A percentile compares a stretch with the other conserved stretches of the same genome.
These are phyloP conservation scores for Kandelia obovata DNA, from an alignment of 345 rosid species.

Conservation along the genomic window DNA sequence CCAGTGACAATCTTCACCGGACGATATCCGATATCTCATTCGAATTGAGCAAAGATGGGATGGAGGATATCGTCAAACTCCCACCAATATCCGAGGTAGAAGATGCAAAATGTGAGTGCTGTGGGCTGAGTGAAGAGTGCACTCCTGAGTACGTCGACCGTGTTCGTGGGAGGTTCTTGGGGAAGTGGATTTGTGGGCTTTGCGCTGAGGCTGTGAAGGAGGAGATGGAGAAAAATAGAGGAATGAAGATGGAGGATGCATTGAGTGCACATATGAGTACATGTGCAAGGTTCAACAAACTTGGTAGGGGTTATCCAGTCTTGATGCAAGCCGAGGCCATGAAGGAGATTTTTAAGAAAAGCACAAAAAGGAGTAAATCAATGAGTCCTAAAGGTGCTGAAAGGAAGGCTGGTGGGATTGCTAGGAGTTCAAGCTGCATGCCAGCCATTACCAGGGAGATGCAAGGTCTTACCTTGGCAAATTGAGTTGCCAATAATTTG, in stretches of 20 bases:
- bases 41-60: constrained; percentile 39
- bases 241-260: constrained; percentile 51
- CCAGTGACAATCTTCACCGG: constrained; percentile 48
- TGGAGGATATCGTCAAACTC: constrained; percentile 26
- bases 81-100: too few species aligned
- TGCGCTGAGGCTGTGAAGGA: constrained; percentile 78
- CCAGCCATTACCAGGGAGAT: constrained; percentile 69
- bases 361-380: constrained; percentile 46
- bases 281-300: constrained; percentile 73
- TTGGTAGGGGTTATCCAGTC: constrained; percentile 75
- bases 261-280: constrained; percentile 67
- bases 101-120: too few species aligned
- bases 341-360: constrained; percentile 71
- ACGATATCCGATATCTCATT: constrained; percentile 64
- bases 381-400: constrained; percentile 40
- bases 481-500: neutral
- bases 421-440: constrained; percentile 84
- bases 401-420: constrained; percentile 38
- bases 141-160: too few species aligned
- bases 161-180: too few species aligned
- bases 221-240: constrained; percentile 64
- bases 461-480: constrained; percentile 12
- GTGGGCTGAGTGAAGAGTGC: too few species aligned
- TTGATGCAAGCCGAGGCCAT: constrained; percentile 82
- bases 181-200: too few species aligned